These are phyloP conservation scores for Casuarina equisetifolia DNA, from an alignment of 306 rosid genomes.

Conservation along the genomic window DNA sequence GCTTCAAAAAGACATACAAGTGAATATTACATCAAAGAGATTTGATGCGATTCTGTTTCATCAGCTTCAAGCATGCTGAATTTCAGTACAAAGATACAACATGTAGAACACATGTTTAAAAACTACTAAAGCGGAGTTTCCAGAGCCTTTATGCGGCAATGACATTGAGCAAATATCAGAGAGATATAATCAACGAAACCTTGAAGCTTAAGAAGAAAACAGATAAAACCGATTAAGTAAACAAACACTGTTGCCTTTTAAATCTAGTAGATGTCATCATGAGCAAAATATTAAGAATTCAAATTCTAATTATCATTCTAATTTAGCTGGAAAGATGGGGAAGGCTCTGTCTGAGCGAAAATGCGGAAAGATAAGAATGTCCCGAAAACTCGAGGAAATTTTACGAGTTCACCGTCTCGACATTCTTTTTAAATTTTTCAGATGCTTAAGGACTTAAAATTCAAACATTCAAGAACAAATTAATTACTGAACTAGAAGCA, in stretches of 20 bases:
- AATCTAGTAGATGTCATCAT: too few relatives aligned
- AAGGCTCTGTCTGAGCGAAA: background rate
- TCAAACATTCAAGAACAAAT: background rate
- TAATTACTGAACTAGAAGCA: background rate
- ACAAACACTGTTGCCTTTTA: too few relatives aligned
- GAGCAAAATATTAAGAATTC: background rate
- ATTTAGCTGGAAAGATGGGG: background rate
- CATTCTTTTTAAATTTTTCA: background rate
- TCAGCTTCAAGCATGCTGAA: background rate
- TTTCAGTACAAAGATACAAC: background rate
- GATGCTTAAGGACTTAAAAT: background rate
- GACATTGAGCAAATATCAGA: background rate
- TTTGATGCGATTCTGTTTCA: background rate
- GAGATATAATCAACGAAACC: too few relatives aligned
- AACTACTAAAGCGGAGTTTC: background rate
- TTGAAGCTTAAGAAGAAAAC: too few relatives aligned
- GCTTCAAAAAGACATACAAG: background rate
- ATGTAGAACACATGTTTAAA: background rate
- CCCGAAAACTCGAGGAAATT: background rate
- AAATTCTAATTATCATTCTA: background rate
- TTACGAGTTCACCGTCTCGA: background rate
- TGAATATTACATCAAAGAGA: background rate
- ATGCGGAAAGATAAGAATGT: background rate
- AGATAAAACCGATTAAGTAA: too few relatives aligned
- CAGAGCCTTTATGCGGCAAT: background rate